These are phyloP conservation scores for Trichophyton simii DNA, from an alignment of 2,329 filamentous ascomycete genomes.

Conservation along the genomic window DNA sequence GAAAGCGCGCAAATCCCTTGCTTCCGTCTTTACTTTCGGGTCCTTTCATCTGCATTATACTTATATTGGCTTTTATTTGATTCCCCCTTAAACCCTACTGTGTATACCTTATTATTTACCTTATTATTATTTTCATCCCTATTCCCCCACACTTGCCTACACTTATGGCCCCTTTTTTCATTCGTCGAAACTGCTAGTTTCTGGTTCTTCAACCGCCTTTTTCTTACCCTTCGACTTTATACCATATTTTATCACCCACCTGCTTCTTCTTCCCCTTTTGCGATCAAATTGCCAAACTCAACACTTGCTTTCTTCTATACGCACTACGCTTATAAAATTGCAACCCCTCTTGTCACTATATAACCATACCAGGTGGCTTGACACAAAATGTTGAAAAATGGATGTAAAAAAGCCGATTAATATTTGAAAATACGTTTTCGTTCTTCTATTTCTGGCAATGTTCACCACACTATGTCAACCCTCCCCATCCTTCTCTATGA, in stretches of 20 bases:
- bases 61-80: background rate
- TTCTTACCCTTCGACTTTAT: background rate
- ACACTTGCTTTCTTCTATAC: background rate
- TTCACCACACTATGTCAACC: background rate
- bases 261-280: background rate
- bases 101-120: background rate
- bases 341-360: background rate
- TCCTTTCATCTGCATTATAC: background rate
- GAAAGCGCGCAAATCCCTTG: background rate
- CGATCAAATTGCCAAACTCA: background rate
- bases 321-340: slow-evolving; percentile 3
- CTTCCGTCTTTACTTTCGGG: slow-evolving; percentile 3
- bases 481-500: background rate
- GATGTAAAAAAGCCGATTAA: background rate
- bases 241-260: slow-evolving; percentile 5
- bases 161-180: background rate
- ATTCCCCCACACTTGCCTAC: background rate
- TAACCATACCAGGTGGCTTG: background rate
- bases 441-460: slow-evolving; percentile 5
- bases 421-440: background rate
- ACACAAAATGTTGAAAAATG: background rate
- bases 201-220: background rate
- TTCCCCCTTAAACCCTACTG: background rate
- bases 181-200: background rate
- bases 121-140: background rate